phyloP scores from a whole-genome alignment of 1,284 basidiomycete genomes.

The Inonotus hispidus region DNA sequence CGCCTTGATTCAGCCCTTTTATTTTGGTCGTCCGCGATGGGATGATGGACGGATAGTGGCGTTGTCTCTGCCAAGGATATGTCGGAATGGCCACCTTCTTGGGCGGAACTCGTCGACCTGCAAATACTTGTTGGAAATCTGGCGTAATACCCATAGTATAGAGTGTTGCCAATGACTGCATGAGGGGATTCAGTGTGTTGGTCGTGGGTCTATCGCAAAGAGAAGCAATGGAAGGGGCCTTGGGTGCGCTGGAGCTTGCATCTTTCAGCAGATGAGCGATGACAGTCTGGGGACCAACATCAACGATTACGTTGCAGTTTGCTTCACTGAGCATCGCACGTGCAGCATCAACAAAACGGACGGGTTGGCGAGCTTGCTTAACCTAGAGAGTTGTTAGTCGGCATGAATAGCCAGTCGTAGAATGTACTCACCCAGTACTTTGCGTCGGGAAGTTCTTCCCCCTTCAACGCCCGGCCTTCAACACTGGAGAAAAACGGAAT shows the following conservation, averaged over 20 bases:
- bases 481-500: conserved; percentile 30
- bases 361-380: conserved; percentile 31
- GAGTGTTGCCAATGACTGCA: conserved; percentile 27
- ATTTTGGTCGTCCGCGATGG: conserved; percentile 20
- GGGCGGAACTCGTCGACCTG: conserved; percentile 22
- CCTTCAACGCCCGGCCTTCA: conserved; percentile 24
- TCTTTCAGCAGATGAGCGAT: conserved; percentile 30
- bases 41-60: conserved; percentile 30
- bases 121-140: conserved; percentile 26
- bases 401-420: not conserved
- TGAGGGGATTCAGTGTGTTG: conserved; percentile 30
- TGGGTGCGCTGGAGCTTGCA: conserved; percentile 20
- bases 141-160: conserved; percentile 28
- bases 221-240: conserved; percentile 25
- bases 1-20: not conserved
- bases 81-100: conserved; percentile 29
- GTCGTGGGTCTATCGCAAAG: conserved; percentile 28
- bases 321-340: conserved; percentile 22
- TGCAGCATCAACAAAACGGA: conserved; percentile 29
- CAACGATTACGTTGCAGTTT: conserved; percentile 26
- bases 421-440: conserved; percentile 29
- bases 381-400: conserved; percentile 22
- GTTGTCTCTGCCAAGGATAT: conserved; percentile 33
- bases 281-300: conserved; percentile 33
- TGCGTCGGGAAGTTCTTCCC: conserved; percentile 21